Conservation (phyloP, 108 stramenopile genomes). For the Cylindrotheca fusiformis region DNA sequence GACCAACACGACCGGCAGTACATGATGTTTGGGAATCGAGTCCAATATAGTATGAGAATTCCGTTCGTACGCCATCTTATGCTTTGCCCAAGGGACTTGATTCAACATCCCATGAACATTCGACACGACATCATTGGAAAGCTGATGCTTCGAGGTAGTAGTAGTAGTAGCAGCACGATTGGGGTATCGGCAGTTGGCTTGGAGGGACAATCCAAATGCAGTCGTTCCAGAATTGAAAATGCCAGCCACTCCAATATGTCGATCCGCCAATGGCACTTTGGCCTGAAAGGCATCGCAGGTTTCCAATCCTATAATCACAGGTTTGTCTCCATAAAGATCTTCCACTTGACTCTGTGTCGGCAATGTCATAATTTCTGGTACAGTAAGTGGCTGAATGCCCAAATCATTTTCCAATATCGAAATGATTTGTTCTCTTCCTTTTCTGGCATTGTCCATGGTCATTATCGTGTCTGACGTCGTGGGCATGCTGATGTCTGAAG, state of each 20-base stretch:
- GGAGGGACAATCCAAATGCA: conserved; percentile 50
- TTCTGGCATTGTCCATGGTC: background rate
- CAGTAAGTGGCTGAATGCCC: conserved; percentile 5
- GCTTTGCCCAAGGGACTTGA: conserved; percentile 83
- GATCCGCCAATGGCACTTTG: conserved; percentile 14
- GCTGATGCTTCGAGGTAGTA: background rate
- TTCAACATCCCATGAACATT: conserved; percentile 37
- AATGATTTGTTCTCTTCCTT: conserved; percentile 28
- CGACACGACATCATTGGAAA: conserved; percentile 22
- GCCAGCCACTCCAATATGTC: conserved; percentile 58
- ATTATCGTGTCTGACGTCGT: background rate
- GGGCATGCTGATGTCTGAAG: background rate
- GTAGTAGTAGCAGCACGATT: conserved; percentile 2
- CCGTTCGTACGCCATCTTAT: conserved; percentile 52
- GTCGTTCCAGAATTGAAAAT: conserved; percentile 80
- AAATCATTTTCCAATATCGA: conserved; percentile 23
- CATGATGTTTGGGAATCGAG: conserved; percentile 20
- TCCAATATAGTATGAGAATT: conserved; percentile 21
- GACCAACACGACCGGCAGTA: conserved; percentile 56
- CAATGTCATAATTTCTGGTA: conserved; percentile 17
- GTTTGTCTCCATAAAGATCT: conserved; percentile 28
- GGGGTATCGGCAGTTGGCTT: conserved; percentile 42
- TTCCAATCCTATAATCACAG: conserved; percentile 28
- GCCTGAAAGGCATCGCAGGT: conserved; percentile 15
- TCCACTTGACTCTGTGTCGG: conserved; percentile 16